Percentiles rank a stretch among this genome's conserved stretches.
phyloP scores from a whole-genome alignment of 495 filamentous ascomycete genomes.

The Penicillium herquei region DNA sequence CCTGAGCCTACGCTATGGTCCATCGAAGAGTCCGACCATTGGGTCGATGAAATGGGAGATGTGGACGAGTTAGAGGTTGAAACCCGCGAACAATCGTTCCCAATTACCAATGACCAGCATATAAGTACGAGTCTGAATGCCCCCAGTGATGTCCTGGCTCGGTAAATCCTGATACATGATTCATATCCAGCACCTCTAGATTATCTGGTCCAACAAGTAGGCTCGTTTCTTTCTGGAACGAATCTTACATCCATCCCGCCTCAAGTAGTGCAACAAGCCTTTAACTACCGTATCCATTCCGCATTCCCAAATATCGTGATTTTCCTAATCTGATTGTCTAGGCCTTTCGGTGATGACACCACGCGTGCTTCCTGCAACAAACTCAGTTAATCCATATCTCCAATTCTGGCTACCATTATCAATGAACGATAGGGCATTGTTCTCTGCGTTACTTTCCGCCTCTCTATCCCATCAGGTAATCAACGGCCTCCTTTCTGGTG shows the following conservation, averaged over 20 bases:
- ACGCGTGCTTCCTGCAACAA: conserved; percentile 1
- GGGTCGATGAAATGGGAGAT: too few species aligned
- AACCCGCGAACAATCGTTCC: too few species aligned
- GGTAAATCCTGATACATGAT: too few species aligned
- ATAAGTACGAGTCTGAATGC: too few species aligned
- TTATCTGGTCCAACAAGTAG: background rate
- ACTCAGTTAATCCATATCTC: background rate
- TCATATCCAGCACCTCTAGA: background rate
- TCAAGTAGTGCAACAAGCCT: background rate
- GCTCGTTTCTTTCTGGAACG: background rate
- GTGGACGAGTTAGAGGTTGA: too few species aligned
- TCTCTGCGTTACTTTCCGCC: background rate
- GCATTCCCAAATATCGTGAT: too few species aligned
- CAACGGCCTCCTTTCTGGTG: background rate
- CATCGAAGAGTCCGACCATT: too few species aligned
- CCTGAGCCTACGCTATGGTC: too few species aligned
- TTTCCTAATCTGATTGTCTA: background rate
- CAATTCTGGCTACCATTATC: conserved; percentile 1
- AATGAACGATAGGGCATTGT: background rate
- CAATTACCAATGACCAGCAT: too few species aligned
- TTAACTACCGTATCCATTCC: background rate
- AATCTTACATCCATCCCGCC: background rate
- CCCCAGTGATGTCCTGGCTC: too few species aligned
- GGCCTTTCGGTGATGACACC: conserved; percentile 3
- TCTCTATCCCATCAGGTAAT: background rate